These are phyloP conservation scores for Arthrobotrys musiformis DNA, from an alignment of 2,329 filamentous ascomycete species.

Conservation along the genomic window DNA sequence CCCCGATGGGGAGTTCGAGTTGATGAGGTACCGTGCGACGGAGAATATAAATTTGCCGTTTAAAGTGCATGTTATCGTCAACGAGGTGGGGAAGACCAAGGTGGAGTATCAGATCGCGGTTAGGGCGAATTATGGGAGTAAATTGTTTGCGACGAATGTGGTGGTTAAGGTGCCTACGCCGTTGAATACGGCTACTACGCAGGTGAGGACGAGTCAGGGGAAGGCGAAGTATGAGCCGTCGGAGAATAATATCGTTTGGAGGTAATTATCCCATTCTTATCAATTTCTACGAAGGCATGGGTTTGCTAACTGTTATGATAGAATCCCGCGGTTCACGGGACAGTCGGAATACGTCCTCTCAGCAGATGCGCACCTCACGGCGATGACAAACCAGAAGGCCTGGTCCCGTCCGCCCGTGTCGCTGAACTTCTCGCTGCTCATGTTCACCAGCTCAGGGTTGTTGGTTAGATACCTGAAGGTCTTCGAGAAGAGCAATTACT, in stretches of 20 bases:
- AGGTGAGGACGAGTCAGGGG: conserved; percentile 90
- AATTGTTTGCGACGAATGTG: conserved; percentile 97
- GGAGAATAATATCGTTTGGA: conserved; percentile 98
- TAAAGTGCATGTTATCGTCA: conserved; percentile 98
- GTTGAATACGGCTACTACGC: conserved; percentile 93
- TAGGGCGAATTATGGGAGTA: conserved; percentile 94
- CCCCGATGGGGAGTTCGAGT: conserved; percentile 95
- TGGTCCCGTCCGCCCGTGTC: conserved; percentile 95
- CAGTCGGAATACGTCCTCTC: conserved; percentile 95
- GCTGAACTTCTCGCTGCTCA: conserved; percentile 90
- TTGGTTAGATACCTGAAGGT: conserved; percentile 96
- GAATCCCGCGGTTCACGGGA: conserved; percentile 94
- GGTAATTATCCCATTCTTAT: conserved; percentile 63
- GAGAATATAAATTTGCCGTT: conserved; percentile 99
- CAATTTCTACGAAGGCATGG: not conserved
- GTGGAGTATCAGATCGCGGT: conserved; percentile 99
- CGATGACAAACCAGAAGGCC: conserved; percentile 97
- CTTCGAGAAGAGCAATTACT: conserved; percentile 99
- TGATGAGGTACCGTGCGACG: conserved; percentile 97
- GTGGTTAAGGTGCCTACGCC: conserved; percentile 93
- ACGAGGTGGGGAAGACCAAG: conserved; percentile 95
- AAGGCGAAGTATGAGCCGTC: conserved; percentile 98
- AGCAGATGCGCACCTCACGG: conserved; percentile 90
- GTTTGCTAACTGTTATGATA: conserved; percentile 30
- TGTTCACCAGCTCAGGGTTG: conserved; percentile 96